Conservation (phyloP, 2,329 filamentous ascomycete genomes). For the Stachybotrys echinatus region DNA sequence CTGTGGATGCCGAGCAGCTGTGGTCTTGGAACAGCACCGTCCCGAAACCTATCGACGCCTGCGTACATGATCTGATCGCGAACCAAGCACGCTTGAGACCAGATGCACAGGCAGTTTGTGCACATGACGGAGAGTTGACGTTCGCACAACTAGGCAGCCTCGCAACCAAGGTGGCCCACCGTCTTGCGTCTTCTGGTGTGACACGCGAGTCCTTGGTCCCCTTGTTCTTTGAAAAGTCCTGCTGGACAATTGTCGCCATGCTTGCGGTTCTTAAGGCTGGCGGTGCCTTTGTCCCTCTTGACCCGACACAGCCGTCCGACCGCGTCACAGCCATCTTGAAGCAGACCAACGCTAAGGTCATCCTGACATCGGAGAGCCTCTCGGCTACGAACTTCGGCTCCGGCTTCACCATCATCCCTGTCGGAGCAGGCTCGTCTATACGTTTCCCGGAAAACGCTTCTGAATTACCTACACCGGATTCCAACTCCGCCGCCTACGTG, state of each 20-base stretch:
- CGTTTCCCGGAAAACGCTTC: not conserved
- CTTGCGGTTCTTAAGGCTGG: not conserved
- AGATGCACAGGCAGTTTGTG: not conserved
- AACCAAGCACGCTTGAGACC: slow-evolving; percentile 11
- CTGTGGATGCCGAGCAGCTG: not conserved
- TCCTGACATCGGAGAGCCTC: not conserved
- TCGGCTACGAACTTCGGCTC: not conserved
- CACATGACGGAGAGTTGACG: slow-evolving; percentile 3
- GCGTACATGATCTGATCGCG: slow-evolving; percentile 5
- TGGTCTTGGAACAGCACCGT: not conserved
- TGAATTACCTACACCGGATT: not conserved
- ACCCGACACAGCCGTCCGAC: not conserved
- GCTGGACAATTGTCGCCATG: slow-evolving; percentile 8
- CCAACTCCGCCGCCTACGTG: slow-evolving; percentile 1
- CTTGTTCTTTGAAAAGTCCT: slow-evolving; percentile 9
- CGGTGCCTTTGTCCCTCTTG: not conserved
- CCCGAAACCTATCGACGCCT: slow-evolving; percentile 9
- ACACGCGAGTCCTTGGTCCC: slow-evolving; percentile 5
- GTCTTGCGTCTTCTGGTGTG: slow-evolving; percentile 6
- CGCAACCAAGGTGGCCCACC: slow-evolving; percentile 2
- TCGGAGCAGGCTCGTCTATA: not conserved
- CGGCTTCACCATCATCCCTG: not conserved
- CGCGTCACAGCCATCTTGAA: not conserved
- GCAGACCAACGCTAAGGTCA: not conserved
- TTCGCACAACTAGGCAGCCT: slow-evolving; percentile 7